Conservation (phyloP, 768 basidiomycete genomes). For the Dioszegia hungarica region DNA sequence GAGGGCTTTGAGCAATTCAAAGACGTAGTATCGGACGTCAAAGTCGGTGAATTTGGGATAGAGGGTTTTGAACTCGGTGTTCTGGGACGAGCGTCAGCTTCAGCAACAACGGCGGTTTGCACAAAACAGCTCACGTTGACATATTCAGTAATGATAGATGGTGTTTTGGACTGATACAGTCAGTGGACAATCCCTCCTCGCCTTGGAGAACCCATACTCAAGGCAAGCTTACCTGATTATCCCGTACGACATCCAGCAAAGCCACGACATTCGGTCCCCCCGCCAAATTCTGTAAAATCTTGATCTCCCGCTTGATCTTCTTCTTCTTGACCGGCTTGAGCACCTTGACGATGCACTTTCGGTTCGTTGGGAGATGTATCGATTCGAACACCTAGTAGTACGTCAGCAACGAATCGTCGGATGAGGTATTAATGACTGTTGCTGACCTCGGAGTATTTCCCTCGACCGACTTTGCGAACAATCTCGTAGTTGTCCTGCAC, state of each 20-base stretch:
- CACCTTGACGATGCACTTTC: conserved; percentile 97
- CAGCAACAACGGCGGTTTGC: neutral
- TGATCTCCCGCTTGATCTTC: conserved; percentile 99
- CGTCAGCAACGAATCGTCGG: neutral
- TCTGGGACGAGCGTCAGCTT: conserved; percentile 47
- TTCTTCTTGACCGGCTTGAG: conserved; percentile 99
- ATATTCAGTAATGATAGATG: conserved; percentile 93
- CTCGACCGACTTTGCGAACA: conserved; percentile 89
- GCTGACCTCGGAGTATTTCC: conserved; percentile 89
- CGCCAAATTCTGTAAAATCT: conserved; percentile 92
- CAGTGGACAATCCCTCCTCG: too few species aligned
- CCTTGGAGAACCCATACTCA: too few species aligned
- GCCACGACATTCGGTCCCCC: conserved; percentile 94
- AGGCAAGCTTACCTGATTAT: conserved; percentile 55
- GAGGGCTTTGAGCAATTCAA: conserved; percentile 91
- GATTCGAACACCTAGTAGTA: conserved; percentile 66
- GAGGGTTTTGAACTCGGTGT: conserved; percentile 92
- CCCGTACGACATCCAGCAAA: conserved; percentile 89
- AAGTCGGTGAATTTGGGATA: conserved; percentile 94
- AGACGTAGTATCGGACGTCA: conserved; percentile 95
- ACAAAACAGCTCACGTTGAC: conserved; percentile 59
- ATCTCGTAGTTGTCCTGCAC: conserved; percentile 97
- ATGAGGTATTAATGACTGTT: too few species aligned
- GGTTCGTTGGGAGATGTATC: conserved; percentile 57
- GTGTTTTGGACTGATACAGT: conserved; percentile 72